These are phyloP conservation scores for Vigna mungo DNA, from an alignment of 306 rosid genomes.

Conservation along the genomic window DNA sequence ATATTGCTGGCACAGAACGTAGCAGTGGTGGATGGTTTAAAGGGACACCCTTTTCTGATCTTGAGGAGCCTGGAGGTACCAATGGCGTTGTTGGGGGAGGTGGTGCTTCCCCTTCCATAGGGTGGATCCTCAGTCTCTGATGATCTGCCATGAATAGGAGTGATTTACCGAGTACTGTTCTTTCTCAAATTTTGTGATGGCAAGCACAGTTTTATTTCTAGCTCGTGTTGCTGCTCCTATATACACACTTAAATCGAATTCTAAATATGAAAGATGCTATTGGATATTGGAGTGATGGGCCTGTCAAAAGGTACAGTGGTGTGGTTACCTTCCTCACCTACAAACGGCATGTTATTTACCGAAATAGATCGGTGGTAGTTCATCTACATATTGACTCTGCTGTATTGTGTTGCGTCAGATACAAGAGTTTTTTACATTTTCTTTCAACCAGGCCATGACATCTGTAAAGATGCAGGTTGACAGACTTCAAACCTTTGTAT, in stretches of 20 bases:
- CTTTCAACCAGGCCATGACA: conserved; percentile 18
- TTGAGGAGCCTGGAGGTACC: conserved; percentile 47
- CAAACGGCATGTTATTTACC: conserved; percentile 18
- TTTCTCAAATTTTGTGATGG: conserved; percentile 11
- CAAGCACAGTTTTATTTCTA: background rate
- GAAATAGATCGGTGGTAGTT: conserved; percentile 47
- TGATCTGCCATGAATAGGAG: conserved; percentile 64
- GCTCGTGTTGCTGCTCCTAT: conserved; percentile 5
- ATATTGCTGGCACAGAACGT: conserved; percentile 41
- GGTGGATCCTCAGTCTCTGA: conserved; percentile 72
- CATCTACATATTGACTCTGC: conserved; percentile 51
- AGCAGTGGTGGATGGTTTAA: conserved; percentile 41
- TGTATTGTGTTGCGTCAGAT: conserved; percentile 27
- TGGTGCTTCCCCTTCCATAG: conserved; percentile 54
- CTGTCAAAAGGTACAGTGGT: conserved; percentile 32
- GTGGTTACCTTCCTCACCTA: conserved; percentile 71
- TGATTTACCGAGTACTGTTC: conserved; percentile 9
- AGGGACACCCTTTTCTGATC: conserved; percentile 55
- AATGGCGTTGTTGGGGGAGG: conserved; percentile 50
- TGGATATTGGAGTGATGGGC: conserved; percentile 27
- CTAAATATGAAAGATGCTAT: conserved; percentile 16
- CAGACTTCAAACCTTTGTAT: background rate
- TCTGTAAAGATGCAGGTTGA: conserved; percentile 15
- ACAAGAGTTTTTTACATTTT: conserved; percentile 22
- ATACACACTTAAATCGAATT: conserved; percentile 42